These are phyloP conservation scores for Xylaria sp. DNA, from an alignment of 2,329 filamentous ascomycete genomes.

Conservation along the genomic window DNA sequence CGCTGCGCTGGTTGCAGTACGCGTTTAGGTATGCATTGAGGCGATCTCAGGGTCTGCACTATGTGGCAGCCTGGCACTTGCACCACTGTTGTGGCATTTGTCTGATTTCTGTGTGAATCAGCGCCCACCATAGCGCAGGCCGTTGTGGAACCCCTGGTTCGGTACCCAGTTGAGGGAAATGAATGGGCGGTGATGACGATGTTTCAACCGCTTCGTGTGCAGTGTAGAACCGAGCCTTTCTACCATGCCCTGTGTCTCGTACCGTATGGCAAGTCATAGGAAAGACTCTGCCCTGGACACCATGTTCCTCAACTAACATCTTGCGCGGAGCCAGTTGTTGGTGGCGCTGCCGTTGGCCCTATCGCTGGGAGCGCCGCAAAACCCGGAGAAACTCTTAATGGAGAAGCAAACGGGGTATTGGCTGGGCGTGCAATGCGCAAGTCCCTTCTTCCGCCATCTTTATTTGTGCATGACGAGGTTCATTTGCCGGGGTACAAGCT, in stretches of 20 bases:
- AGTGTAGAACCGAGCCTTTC: not conserved
- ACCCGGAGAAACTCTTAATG: not conserved
- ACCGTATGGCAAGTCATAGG: too few relatives aligned
- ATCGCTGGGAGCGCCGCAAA: not conserved
- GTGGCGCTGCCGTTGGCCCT: not conserved
- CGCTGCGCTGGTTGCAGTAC: not conserved
- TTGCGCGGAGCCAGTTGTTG: not conserved
- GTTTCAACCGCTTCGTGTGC: slow-evolving; percentile 1
- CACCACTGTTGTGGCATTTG: too few relatives aligned
- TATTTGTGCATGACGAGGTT: slow-evolving; percentile 14
- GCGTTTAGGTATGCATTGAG: slow-evolving; percentile 4
- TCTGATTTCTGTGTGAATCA: slow-evolving; percentile 15
- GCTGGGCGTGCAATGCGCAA: not conserved
- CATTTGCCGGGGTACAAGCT: slow-evolving; percentile 19
- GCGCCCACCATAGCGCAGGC: slow-evolving; percentile 19
- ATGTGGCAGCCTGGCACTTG: not conserved
- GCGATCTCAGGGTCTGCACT: not conserved
- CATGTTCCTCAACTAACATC: not conserved
- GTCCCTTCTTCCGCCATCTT: slow-evolving; percentile 15
- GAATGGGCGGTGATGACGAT: slow-evolving; percentile 2
- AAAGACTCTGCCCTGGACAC: too few relatives aligned
- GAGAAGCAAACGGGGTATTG: not conserved
- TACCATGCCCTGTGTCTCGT: too few relatives aligned
- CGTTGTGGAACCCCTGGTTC: slow-evolving; percentile 19
- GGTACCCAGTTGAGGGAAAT: slow-evolving; percentile 2